A percentile compares a stretch with the other conserved stretches of the same genome.
Evolutionary conservation across 108 stramenopile species (phyloP).

Genomic region (Cyclotella baltica): DNA sequence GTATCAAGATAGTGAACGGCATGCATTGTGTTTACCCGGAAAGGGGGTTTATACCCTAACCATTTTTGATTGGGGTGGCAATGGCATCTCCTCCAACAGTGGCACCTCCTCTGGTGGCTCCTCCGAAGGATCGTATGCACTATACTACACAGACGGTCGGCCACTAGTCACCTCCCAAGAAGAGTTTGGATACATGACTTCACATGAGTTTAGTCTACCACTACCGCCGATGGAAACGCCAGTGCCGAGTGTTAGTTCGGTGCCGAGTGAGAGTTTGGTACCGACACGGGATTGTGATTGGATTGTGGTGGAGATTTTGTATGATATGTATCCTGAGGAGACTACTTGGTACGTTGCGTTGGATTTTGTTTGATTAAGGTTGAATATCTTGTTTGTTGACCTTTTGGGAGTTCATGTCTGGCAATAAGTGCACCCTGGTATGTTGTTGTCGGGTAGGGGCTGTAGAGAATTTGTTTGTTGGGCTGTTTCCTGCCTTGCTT

Average conservation of each 20-base stretch:
- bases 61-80: conserved; percentile 23
- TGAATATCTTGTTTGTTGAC: neutral
- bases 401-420: no score
- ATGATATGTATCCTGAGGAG: conserved; percentile 22
- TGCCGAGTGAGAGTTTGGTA: neutral
- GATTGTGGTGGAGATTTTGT: neutral
- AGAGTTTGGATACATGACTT: neutral
- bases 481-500: no score
- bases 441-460: no score
- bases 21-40: conserved; percentile 18
- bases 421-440: no score
- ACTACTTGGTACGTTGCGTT: conserved; percentile 26
- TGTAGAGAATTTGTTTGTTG: no score
- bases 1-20: neutral
- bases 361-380: neutral
- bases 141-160: neutral
- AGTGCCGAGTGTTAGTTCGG: neutral
- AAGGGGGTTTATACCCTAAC: conserved; percentile 15
- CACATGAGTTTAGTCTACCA: neutral
- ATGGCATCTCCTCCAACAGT: neutral
- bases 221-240: conserved; percentile 1
- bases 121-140: conserved; percentile 6
- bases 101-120: no score
- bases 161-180: neutral
- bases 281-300: conserved; percentile 20